Percentiles rank a stretch among this genome's conserved stretches.
Conservation (phyloP, 768 basidiomycete species). For the Panellus pusillus region DNA sequence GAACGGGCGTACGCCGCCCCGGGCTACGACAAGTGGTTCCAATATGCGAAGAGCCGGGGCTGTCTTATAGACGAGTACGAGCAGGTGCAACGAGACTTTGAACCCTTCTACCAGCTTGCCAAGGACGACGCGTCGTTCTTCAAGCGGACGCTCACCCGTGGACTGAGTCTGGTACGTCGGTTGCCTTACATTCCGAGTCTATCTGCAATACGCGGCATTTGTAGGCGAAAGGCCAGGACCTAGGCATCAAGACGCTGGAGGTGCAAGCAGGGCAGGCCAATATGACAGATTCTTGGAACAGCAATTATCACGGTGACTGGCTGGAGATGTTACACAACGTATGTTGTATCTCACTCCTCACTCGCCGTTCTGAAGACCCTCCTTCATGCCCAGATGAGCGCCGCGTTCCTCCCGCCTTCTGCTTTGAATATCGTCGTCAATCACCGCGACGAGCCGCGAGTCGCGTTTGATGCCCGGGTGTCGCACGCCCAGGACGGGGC, state of each 20-base stretch:
- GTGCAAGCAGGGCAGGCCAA: not conserved
- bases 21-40: conserved; percentile 8
- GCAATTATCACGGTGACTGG: conserved; percentile 11
- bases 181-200: not conserved
- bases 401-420: conserved; percentile 1
- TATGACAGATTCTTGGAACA: conserved; percentile 2
- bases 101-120: conserved; percentile 12
- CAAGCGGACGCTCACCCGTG: conserved; percentile 5
- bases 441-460: conserved; percentile 26
- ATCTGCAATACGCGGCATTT: not conserved
- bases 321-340: conserved; percentile 4
- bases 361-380: not conserved
- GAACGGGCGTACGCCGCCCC: conserved; percentile 3
- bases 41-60: not conserved
- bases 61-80: conserved; percentile 19
- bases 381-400: not conserved
- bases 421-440: conserved; percentile 19
- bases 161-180: conserved; percentile 1
- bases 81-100: conserved; percentile 7
- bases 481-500: not conserved
- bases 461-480: conserved; percentile 14
- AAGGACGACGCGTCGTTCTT: conserved; percentile 3
- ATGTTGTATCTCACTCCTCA: not conserved
- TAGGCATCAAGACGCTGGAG: conserved; percentile 13
- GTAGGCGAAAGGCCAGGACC: conserved; percentile 1